Base-by-base conservation (phyloP, 1,284 basidiomycete genomes). In the Rugosomyces carneus region DNA sequence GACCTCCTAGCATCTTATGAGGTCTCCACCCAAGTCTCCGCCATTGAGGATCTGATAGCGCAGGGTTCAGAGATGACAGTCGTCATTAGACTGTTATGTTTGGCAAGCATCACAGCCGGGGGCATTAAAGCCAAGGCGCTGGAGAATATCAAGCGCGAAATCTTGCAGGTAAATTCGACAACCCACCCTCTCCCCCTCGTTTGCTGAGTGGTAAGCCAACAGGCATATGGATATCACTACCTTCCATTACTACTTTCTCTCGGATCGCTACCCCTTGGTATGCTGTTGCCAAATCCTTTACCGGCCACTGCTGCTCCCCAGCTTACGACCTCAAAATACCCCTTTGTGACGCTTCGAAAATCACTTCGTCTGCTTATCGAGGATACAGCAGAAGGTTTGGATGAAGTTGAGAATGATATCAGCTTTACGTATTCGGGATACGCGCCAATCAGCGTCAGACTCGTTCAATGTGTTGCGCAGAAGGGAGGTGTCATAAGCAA, bases 401-500 rank as follows among this genome's bases (percentile, higher is more conserved):
- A 84, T 52, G 86, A 86, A 59, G 73, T 85, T 27, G 93, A 95
- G 56, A 89, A 89, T 59, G 96, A 99, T 64, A 89, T 98, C 59
- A 85, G 89, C 50, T 99, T 91, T 65, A 89, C 91, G 31, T 99
- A 97, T 69, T 96, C 93, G 1, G 96, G 96, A 7, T 99, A 94
- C 64, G 94, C 96, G 1, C 96, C 96, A 9, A 79, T 98, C 52
- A 92, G 87, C 57, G 68, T 97, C 5, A 81, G 96, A 9, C 75
- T 99, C 1, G 86, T 98, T 5, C 95, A 99, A 65, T 95, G 90
- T 57, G 79, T 94, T 19, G 84, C 85, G 39, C 87, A 96, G 70
- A 93, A 93, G 64, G 88, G 88, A 42, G 87, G 89, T 1, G 84
- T 97, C 21, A 68, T 94, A 48, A 86, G 82, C 58, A 88, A 84